Evolutionary conservation across 2,329 filamentous ascomycete species (phyloP), one percentile per base, ranked within the genome.

Genomic region (Nemania bipapillata): DNA sequence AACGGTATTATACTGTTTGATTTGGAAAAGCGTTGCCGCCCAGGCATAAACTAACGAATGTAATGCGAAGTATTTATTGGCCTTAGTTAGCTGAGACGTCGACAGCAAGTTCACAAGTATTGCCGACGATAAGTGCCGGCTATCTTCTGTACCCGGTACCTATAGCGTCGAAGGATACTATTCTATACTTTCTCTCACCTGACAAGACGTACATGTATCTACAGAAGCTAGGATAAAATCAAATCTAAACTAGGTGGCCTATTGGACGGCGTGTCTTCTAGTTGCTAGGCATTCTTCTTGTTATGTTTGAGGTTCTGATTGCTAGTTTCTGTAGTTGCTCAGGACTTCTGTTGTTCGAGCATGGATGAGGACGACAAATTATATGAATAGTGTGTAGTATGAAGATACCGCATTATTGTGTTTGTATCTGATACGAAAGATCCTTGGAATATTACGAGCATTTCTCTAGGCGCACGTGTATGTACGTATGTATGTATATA

Each of bases 61-160:
- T 20, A 53, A 45, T 65, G 47, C 28, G 45, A 32, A 53, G 17
- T 30, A 32, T 58, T 30, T 35, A 59, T 56, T 52, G 49, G 37
- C 57, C 40, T 53, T 28, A 49, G 35, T 47, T 40, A 60, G 49
- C 58, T 56, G 59, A 40, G 17, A 17, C 22, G 8, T 28, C 50
- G 20, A 32, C 53, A 56, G 49, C 45, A 26, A 53, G 37, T 24
- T 50, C 15, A 12, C 49, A 54, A 50, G 66, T 59, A 65, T 45
- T 71, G 66, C 69, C 69, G 69, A 67, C 42, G 52, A 32, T 55
- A 71, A 69, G 52, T 71, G 69, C 69, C 69, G 69, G 30, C 37
- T 30, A 45, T 32, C 42, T 62, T 37, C 57, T 35, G 28, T 45
- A 45, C 40, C 40, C 24, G 55, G 60, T 56, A 47, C 42, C 50